These are phyloP conservation scores for Trichosporon faecale DNA, from an alignment of 1,284 basidiomycete genomes.

Conservation along the genomic window DNA sequence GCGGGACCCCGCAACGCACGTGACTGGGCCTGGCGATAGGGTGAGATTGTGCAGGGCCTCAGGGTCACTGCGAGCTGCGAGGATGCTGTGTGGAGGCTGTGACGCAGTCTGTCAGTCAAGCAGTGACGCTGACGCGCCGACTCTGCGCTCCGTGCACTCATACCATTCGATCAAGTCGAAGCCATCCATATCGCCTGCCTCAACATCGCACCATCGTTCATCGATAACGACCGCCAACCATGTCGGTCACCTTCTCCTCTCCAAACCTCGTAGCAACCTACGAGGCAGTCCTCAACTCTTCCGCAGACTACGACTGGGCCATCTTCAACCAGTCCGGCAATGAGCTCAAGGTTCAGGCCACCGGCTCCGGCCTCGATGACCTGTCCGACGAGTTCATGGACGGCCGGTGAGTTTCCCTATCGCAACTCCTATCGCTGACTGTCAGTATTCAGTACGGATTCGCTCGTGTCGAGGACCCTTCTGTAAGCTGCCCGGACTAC, in stretches of 20 bases:
- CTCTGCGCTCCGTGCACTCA: neutral
- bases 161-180: neutral
- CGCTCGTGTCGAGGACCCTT: conserved; percentile 79
- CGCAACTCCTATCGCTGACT: conserved; percentile 12
- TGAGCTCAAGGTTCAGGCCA: conserved; percentile 83
- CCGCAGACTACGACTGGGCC: conserved; percentile 74
- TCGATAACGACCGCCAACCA: conserved; percentile 21
- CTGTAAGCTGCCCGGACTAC: conserved; percentile 61
- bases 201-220: conserved; percentile 2
- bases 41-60: neutral
- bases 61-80: neutral
- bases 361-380: conserved; percentile 83
- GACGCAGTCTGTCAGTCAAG: no score
- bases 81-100: neutral
- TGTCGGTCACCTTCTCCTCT: conserved; percentile 49
- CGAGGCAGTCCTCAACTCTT: conserved; percentile 70
- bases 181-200: neutral
- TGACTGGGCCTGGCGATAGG: neutral
- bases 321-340: conserved; percentile 79
- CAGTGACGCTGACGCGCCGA: neutral
- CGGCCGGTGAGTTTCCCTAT: conserved; percentile 62
- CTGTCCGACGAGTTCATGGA: conserved; percentile 92
- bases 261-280: conserved; percentile 71
- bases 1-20: conserved; percentile 8
- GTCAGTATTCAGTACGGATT: conserved; percentile 91